These are phyloP conservation scores for Schoenoplectus tabernaemontani DNA, from an alignment of 202 grass and related monocot genomes.

Conservation along the genomic window DNA sequence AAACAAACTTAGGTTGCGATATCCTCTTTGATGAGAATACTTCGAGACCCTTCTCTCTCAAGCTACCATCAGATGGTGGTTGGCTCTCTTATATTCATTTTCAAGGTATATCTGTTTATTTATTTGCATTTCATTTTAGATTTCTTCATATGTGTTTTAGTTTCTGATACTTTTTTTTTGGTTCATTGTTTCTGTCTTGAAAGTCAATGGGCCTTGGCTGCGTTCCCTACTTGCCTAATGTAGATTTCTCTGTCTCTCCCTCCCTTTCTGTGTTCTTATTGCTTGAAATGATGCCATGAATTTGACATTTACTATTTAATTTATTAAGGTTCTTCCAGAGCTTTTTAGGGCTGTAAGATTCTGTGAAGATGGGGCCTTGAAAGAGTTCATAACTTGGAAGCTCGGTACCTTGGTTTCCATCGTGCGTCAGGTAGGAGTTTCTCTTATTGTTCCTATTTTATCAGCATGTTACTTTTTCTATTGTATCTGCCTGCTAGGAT, in stretches of 20 bases:
- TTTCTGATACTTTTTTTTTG: conserved; percentile 25
- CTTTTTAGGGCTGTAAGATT: conserved; percentile 84
- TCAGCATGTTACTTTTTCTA: conserved; percentile 20
- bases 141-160: conserved; percentile 18
- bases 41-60: conserved; percentile 91
- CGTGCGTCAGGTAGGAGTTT: conserved; percentile 66
- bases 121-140: conserved; percentile 25
- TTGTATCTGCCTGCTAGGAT: neutral
- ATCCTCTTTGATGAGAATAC: conserved; percentile 91
- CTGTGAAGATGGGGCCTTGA: conserved; percentile 87
- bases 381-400: conserved; percentile 99
- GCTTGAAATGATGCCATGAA: neutral
- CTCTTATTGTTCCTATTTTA: neutral
- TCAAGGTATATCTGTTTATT: conserved; percentile 59
- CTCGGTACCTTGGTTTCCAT: conserved; percentile 93
- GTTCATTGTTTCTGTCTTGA: conserved; percentile 29
- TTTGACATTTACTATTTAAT: conserved; percentile 20
- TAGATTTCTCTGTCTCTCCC: conserved; percentile 29
- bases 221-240: conserved; percentile 94
- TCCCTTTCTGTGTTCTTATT: neutral
- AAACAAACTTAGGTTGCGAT: conserved; percentile 72
- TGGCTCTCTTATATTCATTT: conserved; percentile 84
- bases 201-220: conserved; percentile 98
- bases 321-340: conserved; percentile 85
- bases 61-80: conserved; percentile 99